Percentiles rank a stretch among this genome's conserved stretches.
Evolutionary conservation across 2,329 filamentous ascomycete species (phyloP).

Genomic region (Periconia sp.): DNA sequence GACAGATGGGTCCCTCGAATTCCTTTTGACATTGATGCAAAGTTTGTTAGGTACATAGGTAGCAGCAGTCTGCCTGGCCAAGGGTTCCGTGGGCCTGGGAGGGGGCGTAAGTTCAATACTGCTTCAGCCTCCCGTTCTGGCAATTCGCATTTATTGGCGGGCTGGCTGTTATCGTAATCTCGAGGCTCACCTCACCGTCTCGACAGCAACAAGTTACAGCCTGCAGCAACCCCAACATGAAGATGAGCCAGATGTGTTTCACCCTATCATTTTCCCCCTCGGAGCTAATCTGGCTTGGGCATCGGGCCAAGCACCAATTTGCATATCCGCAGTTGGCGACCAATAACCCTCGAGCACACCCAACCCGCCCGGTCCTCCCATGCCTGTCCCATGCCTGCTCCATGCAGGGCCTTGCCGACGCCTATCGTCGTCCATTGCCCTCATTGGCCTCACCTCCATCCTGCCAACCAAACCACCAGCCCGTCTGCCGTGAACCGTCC

Average conservation of each 20-base stretch:
- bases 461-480: too few species aligned
- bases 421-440: constrained; percentile 11
- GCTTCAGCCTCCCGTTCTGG: background rate
- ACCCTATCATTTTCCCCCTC: constrained; percentile 6
- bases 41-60: too few species aligned
- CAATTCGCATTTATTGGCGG: background rate
- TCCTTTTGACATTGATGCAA: too few species aligned
- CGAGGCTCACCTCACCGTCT: constrained; percentile 11
- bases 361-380: too few species aligned
- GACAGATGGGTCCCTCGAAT: too few species aligned
- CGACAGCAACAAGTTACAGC: constrained; percentile 1
- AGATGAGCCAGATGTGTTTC: constrained; percentile 23
- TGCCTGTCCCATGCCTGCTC: constrained; percentile 13
- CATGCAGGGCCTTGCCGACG: constrained; percentile 31
- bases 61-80: too few species aligned
- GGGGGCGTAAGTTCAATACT: too few species aligned
- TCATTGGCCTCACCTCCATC: too few species aligned
- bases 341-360: constrained; percentile 21
- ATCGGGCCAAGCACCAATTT: constrained; percentile 24
- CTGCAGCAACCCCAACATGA: constrained; percentile 12
- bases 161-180: background rate
- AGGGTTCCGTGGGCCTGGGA: too few species aligned
- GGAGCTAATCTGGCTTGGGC: constrained; percentile 11
- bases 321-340: constrained; percentile 28
- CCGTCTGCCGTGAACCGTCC: too few species aligned